Evolutionary conservation across 495 filamentous ascomycete genomes (phyloP), one percentile per base, ranked within the genome.

Genomic region (Neurospora terricola): DNA sequence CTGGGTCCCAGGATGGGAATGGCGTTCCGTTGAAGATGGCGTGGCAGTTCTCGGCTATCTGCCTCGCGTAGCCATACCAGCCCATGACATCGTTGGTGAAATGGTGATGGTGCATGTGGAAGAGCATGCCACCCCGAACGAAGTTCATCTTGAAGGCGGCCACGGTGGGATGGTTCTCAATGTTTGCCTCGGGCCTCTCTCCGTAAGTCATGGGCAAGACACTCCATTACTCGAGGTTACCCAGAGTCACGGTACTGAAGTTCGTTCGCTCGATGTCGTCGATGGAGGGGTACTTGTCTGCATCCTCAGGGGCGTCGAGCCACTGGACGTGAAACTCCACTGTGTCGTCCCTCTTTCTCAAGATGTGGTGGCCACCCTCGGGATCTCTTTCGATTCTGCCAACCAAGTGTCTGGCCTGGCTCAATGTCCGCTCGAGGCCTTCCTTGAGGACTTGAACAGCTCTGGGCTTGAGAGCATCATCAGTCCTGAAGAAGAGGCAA

Each of bases 51-150:
- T 86, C 84, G 9, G 83, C 83, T 18, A 85, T 77, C 54, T 86
- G 83, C 38, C 81, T 78, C 0, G 77, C 71, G 30, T 83, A 77
- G 12, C 79, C 75, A 12, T 82, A 77, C 80, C 81, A 83, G 14
- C 81, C 83, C 80, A 83, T 83, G 7, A 84, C 76, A 72, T 86
- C 83, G 72, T 83, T 82, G 70, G 80, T 72, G 72, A 81, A 84
- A 72, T 86, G 84, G 72, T 84, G 84, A 71, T 79, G 75, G 70
- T 84, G 82, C 76, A 82, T 83, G 71, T 80, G 81, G 73, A 86
- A 81, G 23, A 84, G 76, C 21, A 85, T 69, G 1, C 83, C 83
- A 7, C 84, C 83, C 2, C 71, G 81, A 34, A 85, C 80, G 38
- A 86, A 84, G 48, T 83, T 84, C 0, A 77, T 79, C 74, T 84